phyloP scores from a whole-genome alignment of 768 basidiomycete species.

The Suillus sp. region DNA sequence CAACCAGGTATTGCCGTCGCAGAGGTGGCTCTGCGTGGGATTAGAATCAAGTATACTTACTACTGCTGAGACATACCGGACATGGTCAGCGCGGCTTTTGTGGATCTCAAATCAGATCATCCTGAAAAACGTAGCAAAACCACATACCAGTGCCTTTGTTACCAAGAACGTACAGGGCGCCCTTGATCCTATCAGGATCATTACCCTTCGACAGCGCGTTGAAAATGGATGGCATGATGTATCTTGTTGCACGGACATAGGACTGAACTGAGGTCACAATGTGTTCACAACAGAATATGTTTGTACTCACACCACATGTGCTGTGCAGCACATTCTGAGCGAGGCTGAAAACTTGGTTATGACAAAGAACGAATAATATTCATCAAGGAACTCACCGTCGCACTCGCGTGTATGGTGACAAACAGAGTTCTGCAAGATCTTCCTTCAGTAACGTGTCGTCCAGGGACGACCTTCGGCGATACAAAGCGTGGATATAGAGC shows the following conservation, averaged over 20 bases:
- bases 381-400: conserved; percentile 52
- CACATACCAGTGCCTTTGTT: conserved; percentile 67
- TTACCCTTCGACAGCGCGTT: conserved; percentile 68
- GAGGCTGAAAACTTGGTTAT: conserved; percentile 46
- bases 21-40: conserved; percentile 52
- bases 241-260: conserved; percentile 71
- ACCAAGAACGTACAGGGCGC: conserved; percentile 80
- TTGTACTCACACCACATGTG: conserved; percentile 57
- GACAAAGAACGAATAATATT: not conserved
- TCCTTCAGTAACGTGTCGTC: conserved; percentile 65
- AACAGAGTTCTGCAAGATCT: conserved; percentile 71
- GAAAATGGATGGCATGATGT: conserved; percentile 61
- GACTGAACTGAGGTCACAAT: conserved; percentile 44
- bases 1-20: conserved; percentile 58
- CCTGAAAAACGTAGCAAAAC: conserved; percentile 2
- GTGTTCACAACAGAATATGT: not conserved
- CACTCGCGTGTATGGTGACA: conserved; percentile 79
- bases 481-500: conserved; percentile 75
- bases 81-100: conserved; percentile 65
- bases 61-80: conserved; percentile 48
- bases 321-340: conserved; percentile 67
- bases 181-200: conserved; percentile 95
- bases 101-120: not conserved
- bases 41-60: conserved; percentile 14
- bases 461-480: conserved; percentile 71